phyloP scores from a whole-genome alignment of 2,329 filamentous ascomycete species.

The Daldinia eschscholtzii region DNA sequence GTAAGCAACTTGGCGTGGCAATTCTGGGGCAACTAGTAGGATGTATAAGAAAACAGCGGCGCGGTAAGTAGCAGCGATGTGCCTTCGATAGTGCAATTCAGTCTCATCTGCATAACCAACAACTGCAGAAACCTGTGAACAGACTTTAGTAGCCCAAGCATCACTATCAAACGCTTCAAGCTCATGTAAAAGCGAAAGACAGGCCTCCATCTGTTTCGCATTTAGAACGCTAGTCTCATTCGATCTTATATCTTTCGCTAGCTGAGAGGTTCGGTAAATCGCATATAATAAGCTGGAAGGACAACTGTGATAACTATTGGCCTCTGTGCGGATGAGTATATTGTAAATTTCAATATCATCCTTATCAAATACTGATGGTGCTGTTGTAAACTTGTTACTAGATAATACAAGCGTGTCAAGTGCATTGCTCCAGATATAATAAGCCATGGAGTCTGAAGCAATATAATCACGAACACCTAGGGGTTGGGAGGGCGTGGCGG shows the following conservation, averaged over 20 bases:
- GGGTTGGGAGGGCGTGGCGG: slow-evolving; percentile 8
- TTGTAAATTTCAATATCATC: slow-evolving; percentile 42
- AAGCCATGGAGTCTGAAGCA: slow-evolving; percentile 59
- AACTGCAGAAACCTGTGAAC: slow-evolving; percentile 47
- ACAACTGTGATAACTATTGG: slow-evolving; percentile 51
- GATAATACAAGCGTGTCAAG: slow-evolving; percentile 57
- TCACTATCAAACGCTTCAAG: slow-evolving; percentile 59
- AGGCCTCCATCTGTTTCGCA: slow-evolving; percentile 55
- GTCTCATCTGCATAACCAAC: slow-evolving; percentile 54
- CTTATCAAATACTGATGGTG: slow-evolving; percentile 51
- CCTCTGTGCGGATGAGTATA: slow-evolving; percentile 49
- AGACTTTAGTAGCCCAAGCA: slow-evolving; percentile 58
- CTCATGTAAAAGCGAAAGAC: slow-evolving; percentile 57
- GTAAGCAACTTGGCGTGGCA: slow-evolving; percentile 39
- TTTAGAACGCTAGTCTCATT: slow-evolving; percentile 46
- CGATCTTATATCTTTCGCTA: slow-evolving; percentile 56
- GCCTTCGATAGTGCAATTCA: slow-evolving; percentile 55
- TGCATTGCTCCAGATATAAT: slow-evolving; percentile 52
- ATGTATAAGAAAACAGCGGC: slow-evolving; percentile 63
- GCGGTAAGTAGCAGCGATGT: slow-evolving; percentile 61
- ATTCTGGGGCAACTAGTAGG: slow-evolving; percentile 53
- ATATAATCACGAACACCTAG: slow-evolving; percentile 57
- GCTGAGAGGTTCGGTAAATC: slow-evolving; percentile 59
- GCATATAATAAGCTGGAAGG: slow-evolving; percentile 58
- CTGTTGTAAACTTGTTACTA: background rate